Evolutionary conservation across 768 basidiomycete species (phyloP).

Genomic region (Tricholoma flavovirens): DNA sequence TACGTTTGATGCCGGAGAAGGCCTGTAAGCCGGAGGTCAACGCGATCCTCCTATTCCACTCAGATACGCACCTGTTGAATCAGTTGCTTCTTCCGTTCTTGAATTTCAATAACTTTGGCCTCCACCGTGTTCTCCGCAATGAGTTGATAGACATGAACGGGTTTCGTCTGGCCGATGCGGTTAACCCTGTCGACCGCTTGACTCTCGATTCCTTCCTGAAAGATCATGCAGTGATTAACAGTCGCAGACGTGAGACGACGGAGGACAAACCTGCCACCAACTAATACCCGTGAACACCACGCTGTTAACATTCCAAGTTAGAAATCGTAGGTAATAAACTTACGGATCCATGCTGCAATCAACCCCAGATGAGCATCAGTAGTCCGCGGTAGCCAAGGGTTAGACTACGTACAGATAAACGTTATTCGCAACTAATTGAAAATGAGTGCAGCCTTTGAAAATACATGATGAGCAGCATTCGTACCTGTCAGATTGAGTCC

Average conservation of each 20-base stretch:
- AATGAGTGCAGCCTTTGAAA: not conserved
- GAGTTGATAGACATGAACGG: constrained; percentile 83
- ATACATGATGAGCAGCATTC: not conserved
- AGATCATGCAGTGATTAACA: not conserved
- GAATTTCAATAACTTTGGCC: constrained; percentile 82
- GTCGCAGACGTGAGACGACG: not conserved
- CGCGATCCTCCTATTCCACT: not conserved
- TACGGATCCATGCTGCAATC: constrained; percentile 72
- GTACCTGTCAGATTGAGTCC: constrained; percentile 75
- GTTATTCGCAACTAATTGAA: constrained; percentile 64
- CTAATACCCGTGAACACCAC: constrained; percentile 26
- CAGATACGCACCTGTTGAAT: constrained; percentile 56
- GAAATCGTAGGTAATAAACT: constrained; percentile 25
- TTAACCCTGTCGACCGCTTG: constrained; percentile 82
- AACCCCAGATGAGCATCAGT: constrained; percentile 6
- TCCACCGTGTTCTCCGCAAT: constrained; percentile 90
- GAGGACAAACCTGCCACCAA: constrained; percentile 64
- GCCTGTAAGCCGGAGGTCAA: constrained; percentile 41
- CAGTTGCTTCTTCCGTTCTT: constrained; percentile 76
- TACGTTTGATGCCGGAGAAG: constrained; percentile 75
- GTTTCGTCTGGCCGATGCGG: constrained; percentile 78
- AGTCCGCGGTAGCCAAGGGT: not conserved
- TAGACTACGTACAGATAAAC: constrained; percentile 53
- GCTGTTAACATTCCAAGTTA: not conserved
- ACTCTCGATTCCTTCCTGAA: constrained; percentile 76